These are phyloP conservation scores for Penicillium hordei DNA, from an alignment of 2,329 filamentous ascomycete species.

Conservation along the genomic window DNA sequence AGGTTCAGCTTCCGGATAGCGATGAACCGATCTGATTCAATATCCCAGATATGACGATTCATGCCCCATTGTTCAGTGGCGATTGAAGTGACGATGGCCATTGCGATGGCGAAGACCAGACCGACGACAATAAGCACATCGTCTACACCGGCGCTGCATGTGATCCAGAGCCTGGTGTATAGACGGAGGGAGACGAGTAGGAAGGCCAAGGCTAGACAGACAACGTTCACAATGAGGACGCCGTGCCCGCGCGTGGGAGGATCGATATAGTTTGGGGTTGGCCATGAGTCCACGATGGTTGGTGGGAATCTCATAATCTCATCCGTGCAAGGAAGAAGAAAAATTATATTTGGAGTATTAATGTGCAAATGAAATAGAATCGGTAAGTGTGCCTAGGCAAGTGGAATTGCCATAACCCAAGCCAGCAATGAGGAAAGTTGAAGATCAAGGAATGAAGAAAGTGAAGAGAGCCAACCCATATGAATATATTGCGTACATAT, in stretches of 20 bases:
- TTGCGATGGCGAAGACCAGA: constrained; percentile 43
- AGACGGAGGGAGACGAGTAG: constrained; percentile 46
- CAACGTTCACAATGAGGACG: constrained; percentile 44
- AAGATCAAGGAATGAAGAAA: neutral
- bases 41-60: constrained; percentile 46
- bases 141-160: constrained; percentile 49
- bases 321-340: neutral
- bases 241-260: constrained; percentile 47
- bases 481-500: neutral
- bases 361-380: neutral
- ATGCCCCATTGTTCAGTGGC: constrained; percentile 36
- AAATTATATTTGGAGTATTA: neutral
- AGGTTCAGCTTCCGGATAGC: constrained; percentile 39
- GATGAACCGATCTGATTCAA: constrained; percentile 31
- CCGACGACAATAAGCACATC: constrained; percentile 49
- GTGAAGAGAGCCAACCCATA: neutral
- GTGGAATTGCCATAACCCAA: neutral
- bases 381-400: neutral
- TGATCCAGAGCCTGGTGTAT: constrained; percentile 48
- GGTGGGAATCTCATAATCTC: constrained; percentile 40
- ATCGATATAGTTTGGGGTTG: constrained; percentile 49
- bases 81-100: constrained; percentile 36
- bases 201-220: constrained; percentile 43
- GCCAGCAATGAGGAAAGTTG: neutral
- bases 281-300: constrained; percentile 47